Evolutionary conservation across 768 basidiomycete genomes (phyloP).

Genomic region (Lactarius trivialis): DNA sequence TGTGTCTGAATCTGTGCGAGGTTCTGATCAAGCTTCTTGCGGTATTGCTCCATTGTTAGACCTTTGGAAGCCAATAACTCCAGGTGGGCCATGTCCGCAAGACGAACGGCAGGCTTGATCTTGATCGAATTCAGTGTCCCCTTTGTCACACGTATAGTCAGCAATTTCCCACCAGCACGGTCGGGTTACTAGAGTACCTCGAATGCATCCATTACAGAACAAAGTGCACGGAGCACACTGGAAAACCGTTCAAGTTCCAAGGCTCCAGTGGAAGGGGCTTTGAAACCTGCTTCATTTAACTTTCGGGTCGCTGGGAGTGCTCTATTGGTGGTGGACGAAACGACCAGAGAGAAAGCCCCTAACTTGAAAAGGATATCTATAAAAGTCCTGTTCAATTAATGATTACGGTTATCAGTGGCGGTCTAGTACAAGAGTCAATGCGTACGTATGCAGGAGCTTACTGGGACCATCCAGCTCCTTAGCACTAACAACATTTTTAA

Average conservation of each 20-base stretch:
- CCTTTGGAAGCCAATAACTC: neutral
- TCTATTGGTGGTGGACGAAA: no score
- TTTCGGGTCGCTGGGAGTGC: neutral
- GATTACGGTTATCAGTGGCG: neutral
- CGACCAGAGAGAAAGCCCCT: neutral
- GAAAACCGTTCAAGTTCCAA: neutral
- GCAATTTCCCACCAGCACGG: neutral
- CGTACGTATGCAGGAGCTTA: neutral
- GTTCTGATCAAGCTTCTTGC: neutral
- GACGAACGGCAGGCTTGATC: neutral
- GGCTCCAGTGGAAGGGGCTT: neutral
- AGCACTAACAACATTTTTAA: neutral
- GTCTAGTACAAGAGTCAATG: neutral
- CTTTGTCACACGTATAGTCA: neutral
- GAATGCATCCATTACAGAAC: neutral
- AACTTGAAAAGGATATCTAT: neutral
- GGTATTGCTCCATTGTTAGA: neutral
- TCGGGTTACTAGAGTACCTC: neutral
- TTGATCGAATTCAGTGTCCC: neutral
- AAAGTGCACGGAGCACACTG: neutral
- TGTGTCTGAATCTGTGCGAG: neutral
- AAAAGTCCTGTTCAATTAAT: neutral
- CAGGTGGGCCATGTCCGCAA: neutral
- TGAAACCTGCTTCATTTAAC: neutral
- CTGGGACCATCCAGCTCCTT: neutral